phyloP scores from a whole-genome alignment of 208 protist species.

The Naegleria gruberi region DNA sequence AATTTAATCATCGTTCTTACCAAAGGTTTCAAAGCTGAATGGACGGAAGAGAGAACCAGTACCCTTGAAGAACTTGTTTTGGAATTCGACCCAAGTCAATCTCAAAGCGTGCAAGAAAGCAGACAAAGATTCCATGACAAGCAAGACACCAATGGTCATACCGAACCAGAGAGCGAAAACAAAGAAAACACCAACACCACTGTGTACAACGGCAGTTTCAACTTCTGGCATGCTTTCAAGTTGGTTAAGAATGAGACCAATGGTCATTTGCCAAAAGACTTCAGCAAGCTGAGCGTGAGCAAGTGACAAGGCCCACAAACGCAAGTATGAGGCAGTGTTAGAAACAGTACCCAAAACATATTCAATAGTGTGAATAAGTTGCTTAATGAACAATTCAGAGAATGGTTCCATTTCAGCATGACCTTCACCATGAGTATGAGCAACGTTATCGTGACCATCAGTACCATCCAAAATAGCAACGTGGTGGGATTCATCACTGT shows the following conservation, averaged over 20 bases:
- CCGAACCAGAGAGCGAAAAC: constrained; percentile 81
- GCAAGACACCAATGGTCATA: constrained; percentile 89
- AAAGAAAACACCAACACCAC: constrained; percentile 40
- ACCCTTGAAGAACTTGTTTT: constrained; percentile 93
- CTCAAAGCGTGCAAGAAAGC: constrained; percentile 98
- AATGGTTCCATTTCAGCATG: constrained; percentile 37
- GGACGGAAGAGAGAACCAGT: constrained; percentile 77
- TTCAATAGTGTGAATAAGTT: constrained; percentile 99
- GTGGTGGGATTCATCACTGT: neutral
- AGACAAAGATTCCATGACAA: constrained; percentile 96
- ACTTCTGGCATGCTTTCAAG: neutral
- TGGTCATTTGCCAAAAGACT: constrained; percentile 63
- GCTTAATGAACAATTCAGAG: constrained; percentile 88
- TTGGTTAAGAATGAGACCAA: constrained; percentile 21
- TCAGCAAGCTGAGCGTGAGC: constrained; percentile 93
- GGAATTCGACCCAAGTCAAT: constrained; percentile 93
- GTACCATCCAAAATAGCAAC: neutral
- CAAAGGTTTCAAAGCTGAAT: constrained; percentile 57
- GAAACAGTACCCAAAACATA: constrained; percentile 96
- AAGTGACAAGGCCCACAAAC: constrained; percentile 99
- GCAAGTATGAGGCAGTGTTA: constrained; percentile 99
- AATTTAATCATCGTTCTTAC: neutral
- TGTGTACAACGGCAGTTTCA: constrained; percentile 52
- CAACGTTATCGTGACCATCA: neutral
- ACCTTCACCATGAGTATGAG: neutral